phyloP scores from a whole-genome alignment of 805 yeast genomes.

The Wickerhamiella domercqiae region DNA sequence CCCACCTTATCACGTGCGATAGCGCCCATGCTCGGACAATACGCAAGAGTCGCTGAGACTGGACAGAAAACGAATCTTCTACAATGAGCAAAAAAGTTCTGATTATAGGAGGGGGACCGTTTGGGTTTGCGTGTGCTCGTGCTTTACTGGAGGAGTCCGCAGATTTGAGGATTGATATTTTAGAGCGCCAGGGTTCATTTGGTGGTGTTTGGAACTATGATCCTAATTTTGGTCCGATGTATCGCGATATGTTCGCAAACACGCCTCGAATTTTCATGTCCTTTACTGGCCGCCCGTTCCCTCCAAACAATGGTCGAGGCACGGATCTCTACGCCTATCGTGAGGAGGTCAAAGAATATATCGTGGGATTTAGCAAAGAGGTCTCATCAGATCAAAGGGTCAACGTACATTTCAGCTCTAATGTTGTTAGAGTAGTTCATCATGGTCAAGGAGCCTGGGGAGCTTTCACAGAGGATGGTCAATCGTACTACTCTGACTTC shows the following conservation, averaged over 20 bases:
- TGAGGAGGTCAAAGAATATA: conserved; percentile 43
- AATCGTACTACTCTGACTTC: conserved; percentile 32
- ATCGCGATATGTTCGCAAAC: conserved; percentile 55
- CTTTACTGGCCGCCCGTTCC: conserved; percentile 38
- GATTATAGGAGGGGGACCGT: conserved; percentile 67
- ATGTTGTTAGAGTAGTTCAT: conserved; percentile 30
- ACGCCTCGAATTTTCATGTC: conserved; percentile 54
- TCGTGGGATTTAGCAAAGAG: conserved; percentile 37
- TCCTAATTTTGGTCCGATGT: conserved; percentile 36
- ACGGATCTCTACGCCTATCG: conserved; percentile 45
- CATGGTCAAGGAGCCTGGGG: conserved; percentile 29
- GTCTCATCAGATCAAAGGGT: conserved; percentile 20
- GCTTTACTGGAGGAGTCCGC: conserved; percentile 38
- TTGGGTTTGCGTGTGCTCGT: conserved; percentile 50
- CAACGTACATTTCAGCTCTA: conserved; percentile 32
- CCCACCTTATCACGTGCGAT: no score
- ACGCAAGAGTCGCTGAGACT: no score
- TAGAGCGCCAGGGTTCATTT: conserved; percentile 40
- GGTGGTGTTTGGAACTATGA: conserved; percentile 72
- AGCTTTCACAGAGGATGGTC: conserved; percentile 24
- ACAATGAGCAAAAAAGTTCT: no score
- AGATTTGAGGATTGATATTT: conserved; percentile 36
- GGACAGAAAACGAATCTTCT: no score
- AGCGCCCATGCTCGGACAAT: no score
- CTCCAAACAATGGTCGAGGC: conserved; percentile 22